These are phyloP conservation scores for Diaporthe citriasiana DNA, from an alignment of 2,329 filamentous ascomycete species.

Conservation along the genomic window DNA sequence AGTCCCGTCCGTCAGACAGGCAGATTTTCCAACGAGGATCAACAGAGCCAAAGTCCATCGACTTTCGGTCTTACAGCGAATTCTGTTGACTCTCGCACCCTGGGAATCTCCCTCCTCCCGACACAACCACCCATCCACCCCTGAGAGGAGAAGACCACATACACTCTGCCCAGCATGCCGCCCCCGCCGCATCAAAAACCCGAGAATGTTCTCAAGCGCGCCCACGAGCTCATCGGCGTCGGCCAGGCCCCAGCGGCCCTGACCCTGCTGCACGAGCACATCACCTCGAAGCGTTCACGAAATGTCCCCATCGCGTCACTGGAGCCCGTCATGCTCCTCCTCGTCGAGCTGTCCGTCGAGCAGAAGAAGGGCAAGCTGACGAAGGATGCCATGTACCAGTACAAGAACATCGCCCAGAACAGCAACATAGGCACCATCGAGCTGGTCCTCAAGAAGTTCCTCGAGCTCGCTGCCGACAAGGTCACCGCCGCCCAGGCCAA, in stretches of 20 bases:
- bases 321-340: slow-evolving; percentile 98
- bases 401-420: slow-evolving; percentile 99
- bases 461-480: slow-evolving; percentile 96
- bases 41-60: slow-evolving; percentile 39
- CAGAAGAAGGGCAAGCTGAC: slow-evolving; percentile 98
- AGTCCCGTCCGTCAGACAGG: slow-evolving; percentile 28
- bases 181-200: slow-evolving; percentile 97
- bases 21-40: slow-evolving; percentile 30
- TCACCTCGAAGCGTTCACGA: slow-evolving; percentile 96
- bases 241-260: slow-evolving; percentile 93
- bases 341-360: slow-evolving; percentile 97
- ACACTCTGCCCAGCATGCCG: slow-evolving; percentile 66
- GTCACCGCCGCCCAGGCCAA: slow-evolving; percentile 96
- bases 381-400: slow-evolving; percentile 99
- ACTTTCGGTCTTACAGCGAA: slow-evolving; percentile 31
- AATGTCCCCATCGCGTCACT: slow-evolving; percentile 96
- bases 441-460: slow-evolving; percentile 97
- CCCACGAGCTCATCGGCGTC: slow-evolving; percentile 98
- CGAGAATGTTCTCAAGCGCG: slow-evolving; percentile 99
- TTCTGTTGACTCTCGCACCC: slow-evolving; percentile 32
- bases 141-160: slow-evolving; percentile 21
- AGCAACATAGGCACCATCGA: slow-evolving; percentile 98
- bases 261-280: slow-evolving; percentile 97
- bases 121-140: background rate
- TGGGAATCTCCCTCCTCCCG: slow-evolving; percentile 24